Evolutionary conservation across 1,284 basidiomycete genomes (phyloP), one percentile per base, ranked within the genome.

Genomic region (Kalmanozyma brasiliensis): DNA sequence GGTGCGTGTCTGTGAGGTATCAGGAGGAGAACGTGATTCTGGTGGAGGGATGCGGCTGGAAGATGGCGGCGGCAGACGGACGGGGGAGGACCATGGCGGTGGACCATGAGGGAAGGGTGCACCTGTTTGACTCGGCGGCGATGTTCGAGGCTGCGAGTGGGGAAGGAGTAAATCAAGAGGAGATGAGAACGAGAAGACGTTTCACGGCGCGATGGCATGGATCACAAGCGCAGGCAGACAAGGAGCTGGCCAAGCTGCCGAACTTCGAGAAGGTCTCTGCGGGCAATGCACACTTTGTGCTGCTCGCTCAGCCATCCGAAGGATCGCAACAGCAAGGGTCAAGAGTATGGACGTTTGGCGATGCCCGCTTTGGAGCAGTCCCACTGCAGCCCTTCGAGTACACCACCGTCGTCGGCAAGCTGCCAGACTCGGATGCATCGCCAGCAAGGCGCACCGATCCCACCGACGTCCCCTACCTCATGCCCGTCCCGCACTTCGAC

Each of bases 251-350:
- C 10, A 8, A 1, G 46, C 43, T 55, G 29, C 56, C 62, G 0
- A 38, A 10, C 14, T 64, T 64, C 37, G 32, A 19, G 13, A 52
- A 36, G 23, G 48, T 68, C 32, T 38, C 55, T 7, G 58, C 65
- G 2, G 65, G 65, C 13, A 52, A 53, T 22, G 48, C 65, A 24
- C 65, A 68, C 42, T 68, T 68, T 32, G 45, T 56, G 3, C 47
- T 68, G 4, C 34, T 63, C 2, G 16, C 53, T n/a, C 29, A 14
- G 4, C 13, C 8, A 16, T 41, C 22, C 29, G 26, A 53, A 13
- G 26, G 41, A 8, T 24, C 4, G 8, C 26, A 11, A 29, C 26
- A 29, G 6, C 19, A 49, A 5, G 26, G 3, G 5, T 20, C 11
- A 9, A 33, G 40, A 3, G 34, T 67, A 2, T 67, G 64, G 64